Percentiles rank a stretch among this genome's conserved stretches.
phyloP scores from a whole-genome alignment of 73 alveolate species.

The Diophrys sp. region DNA sequence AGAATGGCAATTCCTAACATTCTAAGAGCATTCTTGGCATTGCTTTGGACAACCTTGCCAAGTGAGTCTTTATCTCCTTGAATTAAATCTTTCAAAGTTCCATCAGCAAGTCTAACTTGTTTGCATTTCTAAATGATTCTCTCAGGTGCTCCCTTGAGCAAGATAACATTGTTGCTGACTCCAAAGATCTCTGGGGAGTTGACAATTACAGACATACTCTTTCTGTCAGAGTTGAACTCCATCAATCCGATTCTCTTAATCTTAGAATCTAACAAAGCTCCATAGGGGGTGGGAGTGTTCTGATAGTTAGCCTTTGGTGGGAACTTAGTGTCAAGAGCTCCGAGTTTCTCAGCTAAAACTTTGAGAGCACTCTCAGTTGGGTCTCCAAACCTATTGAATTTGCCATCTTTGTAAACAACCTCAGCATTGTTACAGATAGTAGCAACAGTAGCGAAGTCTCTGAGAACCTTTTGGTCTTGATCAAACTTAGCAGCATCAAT shows the following conservation, averaged over 20 bases:
- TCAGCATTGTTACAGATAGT: constrained; percentile 57
- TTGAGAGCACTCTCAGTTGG: constrained; percentile 91
- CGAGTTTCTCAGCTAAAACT: constrained; percentile 90
- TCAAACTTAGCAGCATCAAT: constrained; percentile 12
- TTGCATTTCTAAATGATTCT: constrained; percentile 78
- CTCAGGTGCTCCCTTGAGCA: constrained; percentile 95
- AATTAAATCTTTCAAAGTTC: constrained; percentile 33
- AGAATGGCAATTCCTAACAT: constrained; percentile 40
- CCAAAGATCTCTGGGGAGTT: constrained; percentile 8
- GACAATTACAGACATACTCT: constrained; percentile 94
- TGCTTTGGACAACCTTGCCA: constrained; percentile 14
- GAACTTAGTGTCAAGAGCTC: constrained; percentile 54
- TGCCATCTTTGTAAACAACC: constrained; percentile 34
- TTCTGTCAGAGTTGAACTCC: constrained; percentile 96
- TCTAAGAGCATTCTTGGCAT: constrained; percentile 45
- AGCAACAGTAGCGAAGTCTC: constrained; percentile 51
- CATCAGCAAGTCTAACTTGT: constrained; percentile 63
- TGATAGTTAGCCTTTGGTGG: constrained; percentile 17
- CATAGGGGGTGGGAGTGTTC: constrained; percentile 51
- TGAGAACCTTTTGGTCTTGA: constrained; percentile 24
- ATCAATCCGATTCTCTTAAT: constrained; percentile 68
- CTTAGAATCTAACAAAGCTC: constrained; percentile 13
- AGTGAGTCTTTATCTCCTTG: constrained; percentile 24
- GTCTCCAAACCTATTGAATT: constrained; percentile 60
- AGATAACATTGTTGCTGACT: constrained; percentile 55